Conservation (phyloP, 805 yeast genomes). For the Saturnispora dispora region DNA sequence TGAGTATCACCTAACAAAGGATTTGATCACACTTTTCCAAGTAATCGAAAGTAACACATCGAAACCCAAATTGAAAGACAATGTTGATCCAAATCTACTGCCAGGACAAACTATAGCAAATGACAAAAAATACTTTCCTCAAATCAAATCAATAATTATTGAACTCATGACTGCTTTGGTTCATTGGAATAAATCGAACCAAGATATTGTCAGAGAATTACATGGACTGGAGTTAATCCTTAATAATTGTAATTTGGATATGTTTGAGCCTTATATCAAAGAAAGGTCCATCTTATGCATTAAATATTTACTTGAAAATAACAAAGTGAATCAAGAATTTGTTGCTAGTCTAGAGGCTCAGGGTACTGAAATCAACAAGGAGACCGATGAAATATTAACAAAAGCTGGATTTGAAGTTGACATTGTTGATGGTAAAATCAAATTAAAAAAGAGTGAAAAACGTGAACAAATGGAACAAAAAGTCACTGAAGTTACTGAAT, state of each 20-base stretch:
- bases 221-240: conserved; percentile 67
- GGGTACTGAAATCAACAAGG: conserved; percentile 48
- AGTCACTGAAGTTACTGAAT: conserved; percentile 15
- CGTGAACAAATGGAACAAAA: conserved; percentile 8
- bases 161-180: conserved; percentile 56
- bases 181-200: conserved; percentile 43
- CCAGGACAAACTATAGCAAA: neutral
- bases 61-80: conserved; percentile 28
- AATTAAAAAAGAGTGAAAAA: conserved; percentile 31
- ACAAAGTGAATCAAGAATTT: conserved; percentile 62
- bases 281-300: conserved; percentile 79
- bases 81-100: neutral
- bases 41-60: conserved; percentile 34
- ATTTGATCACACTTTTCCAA: conserved; percentile 31
- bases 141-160: conserved; percentile 54
- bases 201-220: conserved; percentile 54
- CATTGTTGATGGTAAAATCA: conserved; percentile 61
- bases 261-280: conserved; percentile 78
- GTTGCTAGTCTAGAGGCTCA: conserved; percentile 73
- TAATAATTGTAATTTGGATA: conserved; percentile 78
- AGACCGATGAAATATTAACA: conserved; percentile 34
- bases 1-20: conserved; percentile 30
- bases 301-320: conserved; percentile 54
- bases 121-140: conserved; percentile 41
- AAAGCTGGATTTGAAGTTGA: conserved; percentile 75